Evolutionary conservation across 768 basidiomycete genomes (phyloP).

Genomic region (Floccularia luteovirens): DNA sequence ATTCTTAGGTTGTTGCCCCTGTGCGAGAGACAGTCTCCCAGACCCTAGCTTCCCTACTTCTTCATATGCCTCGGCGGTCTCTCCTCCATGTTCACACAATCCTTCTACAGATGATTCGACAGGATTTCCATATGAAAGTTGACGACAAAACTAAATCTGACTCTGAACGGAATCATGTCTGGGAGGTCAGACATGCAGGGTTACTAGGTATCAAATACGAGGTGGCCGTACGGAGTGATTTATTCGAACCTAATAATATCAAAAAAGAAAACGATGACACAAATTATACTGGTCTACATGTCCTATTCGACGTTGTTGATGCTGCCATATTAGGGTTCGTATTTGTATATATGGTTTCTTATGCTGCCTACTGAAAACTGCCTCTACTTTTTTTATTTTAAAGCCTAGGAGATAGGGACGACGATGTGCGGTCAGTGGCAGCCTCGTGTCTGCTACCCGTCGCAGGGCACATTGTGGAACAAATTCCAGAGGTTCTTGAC

Average conservation of each 20-base stretch:
- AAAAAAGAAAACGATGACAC: conserved; percentile 28
- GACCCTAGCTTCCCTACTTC: conserved; percentile 80
- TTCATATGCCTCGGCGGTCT: conserved; percentile 81
- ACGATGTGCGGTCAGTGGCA: conserved; percentile 94
- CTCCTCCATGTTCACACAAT: conserved; percentile 76
- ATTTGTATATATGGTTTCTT: background rate
- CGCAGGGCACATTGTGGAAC: conserved; percentile 70
- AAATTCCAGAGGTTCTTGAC: conserved; percentile 64
- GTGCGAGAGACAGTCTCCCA: conserved; percentile 96
- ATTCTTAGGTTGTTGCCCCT: conserved; percentile 73
- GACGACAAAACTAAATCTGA: conserved; percentile 20
- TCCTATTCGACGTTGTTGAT: conserved; percentile 80
- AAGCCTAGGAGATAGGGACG: conserved; percentile 85
- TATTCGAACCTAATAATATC: conserved; percentile 45
- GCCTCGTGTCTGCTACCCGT: conserved; percentile 89
- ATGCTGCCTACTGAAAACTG: too few species aligned
- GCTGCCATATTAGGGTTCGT: conserved; percentile 87
- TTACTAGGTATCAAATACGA: conserved; percentile 96
- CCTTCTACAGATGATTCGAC: conserved; percentile 89
- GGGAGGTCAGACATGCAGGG: conserved; percentile 99
- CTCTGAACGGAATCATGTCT: conserved; percentile 57
- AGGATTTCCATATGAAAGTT: conserved; percentile 56
- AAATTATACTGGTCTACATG: conserved; percentile 36
- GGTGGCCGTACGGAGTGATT: conserved; percentile 85
- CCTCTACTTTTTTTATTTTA: conserved; percentile 4